phyloP scores from a whole-genome alignment of 352 stramenopile genomes.

The Pythium monospermum region DNA sequence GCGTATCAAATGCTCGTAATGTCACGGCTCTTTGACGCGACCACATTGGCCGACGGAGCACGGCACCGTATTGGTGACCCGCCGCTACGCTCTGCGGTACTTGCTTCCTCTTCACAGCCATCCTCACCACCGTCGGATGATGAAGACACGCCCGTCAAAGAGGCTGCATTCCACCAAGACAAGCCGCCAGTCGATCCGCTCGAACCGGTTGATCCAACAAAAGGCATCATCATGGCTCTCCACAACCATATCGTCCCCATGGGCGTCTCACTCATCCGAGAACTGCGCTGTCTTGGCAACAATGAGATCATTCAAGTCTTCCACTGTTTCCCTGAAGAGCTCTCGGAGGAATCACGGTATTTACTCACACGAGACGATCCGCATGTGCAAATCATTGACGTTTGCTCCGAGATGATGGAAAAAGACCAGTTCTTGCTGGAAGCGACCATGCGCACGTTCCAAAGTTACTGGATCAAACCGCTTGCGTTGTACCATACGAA shows the following conservation, averaged over 20 bases:
- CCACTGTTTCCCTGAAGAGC: slow-evolving; percentile 37
- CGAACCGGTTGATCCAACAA: slow-evolving; percentile 9
- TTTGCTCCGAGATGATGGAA: slow-evolving; percentile 40
- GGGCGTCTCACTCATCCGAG: slow-evolving; percentile 57
- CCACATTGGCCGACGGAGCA: slow-evolving; percentile 2
- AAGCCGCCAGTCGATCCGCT: background rate
- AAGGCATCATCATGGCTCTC: slow-evolving; percentile 43
- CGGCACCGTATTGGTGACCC: background rate
- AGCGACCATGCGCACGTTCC: slow-evolving; percentile 31
- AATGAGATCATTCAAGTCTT: slow-evolving; percentile 35
- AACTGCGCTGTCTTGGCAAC: slow-evolving; percentile 40
- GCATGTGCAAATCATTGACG: slow-evolving; percentile 51
- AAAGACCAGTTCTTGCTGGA: slow-evolving; percentile 10
- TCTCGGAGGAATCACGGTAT: slow-evolving; percentile 31
- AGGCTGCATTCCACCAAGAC: slow-evolving; percentile 6
- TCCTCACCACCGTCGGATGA: background rate
- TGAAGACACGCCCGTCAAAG: no score
- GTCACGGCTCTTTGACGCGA: slow-evolving; percentile 14
- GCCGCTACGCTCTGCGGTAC: no score
- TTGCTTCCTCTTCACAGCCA: no score
- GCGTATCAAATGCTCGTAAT: slow-evolving; percentile 16
- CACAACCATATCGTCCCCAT: slow-evolving; percentile 52
- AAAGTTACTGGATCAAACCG: slow-evolving; percentile 68
- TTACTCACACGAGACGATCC: slow-evolving; percentile 39
- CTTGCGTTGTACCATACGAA: slow-evolving; percentile 54